Evolutionary conservation across 768 basidiomycete genomes (phyloP).

Genomic region (Rhizopogon vulgaris): DNA sequence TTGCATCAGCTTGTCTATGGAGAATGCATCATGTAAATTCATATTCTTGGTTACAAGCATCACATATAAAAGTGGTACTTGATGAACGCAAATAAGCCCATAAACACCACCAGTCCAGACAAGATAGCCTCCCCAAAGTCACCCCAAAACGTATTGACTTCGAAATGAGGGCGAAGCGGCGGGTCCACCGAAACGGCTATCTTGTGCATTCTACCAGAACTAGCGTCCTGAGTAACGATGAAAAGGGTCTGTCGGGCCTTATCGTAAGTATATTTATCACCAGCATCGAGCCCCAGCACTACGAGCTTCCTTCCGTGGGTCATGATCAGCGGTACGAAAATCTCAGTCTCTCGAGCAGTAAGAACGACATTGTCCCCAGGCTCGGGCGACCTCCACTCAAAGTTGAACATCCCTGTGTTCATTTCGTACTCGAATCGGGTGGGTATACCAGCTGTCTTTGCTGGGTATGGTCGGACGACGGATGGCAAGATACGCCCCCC

Average conservation of each 20-base stretch:
- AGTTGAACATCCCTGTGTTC: constrained; percentile 61
- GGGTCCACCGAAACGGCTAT: constrained; percentile 54
- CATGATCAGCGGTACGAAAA: constrained; percentile 67
- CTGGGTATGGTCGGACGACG: constrained; percentile 85
- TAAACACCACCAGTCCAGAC: constrained; percentile 25
- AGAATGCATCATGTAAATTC: no score
- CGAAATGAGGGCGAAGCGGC: constrained; percentile 42
- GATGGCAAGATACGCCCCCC: constrained; percentile 74
- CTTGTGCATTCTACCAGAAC: constrained; percentile 41
- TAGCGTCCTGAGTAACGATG: constrained; percentile 41
- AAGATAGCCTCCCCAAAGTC: constrained; percentile 39
- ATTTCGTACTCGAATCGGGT: constrained; percentile 69
- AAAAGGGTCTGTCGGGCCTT: constrained; percentile 69
- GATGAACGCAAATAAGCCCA: constrained; percentile 25
- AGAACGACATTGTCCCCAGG: constrained; percentile 15
- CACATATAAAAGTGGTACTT: constrained; percentile 21
- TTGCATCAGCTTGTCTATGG: no score
- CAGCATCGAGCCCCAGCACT: constrained; percentile 47
- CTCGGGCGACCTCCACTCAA: constrained; percentile 49
- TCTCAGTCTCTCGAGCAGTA: constrained; percentile 67
- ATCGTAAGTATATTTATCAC: constrained; percentile 55
- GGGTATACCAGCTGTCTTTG: constrained; percentile 86
- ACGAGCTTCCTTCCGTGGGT: constrained; percentile 50
- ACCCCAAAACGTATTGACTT: constrained; percentile 59
- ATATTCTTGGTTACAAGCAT: constrained; percentile 2